phyloP scores from a whole-genome alignment of 441 rosid genomes.

The Adansonia rubrostipa region DNA sequence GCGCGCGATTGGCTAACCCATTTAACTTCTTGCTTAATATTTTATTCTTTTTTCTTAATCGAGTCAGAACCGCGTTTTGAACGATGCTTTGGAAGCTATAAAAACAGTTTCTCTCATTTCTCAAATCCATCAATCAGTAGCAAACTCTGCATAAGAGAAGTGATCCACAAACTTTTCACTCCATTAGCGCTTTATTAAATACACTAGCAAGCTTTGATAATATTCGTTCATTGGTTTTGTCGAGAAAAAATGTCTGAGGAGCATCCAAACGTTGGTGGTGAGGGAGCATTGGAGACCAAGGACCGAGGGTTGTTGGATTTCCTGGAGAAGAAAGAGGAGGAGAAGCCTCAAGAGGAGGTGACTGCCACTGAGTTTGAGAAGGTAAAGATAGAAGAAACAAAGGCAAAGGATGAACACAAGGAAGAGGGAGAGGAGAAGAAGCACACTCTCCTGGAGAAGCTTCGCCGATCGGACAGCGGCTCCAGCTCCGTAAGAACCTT shows the following conservation, averaged over 20 bases:
- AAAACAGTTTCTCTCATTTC: neutral
- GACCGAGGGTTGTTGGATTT: conserved; percentile 77
- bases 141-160: neutral
- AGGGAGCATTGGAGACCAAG: conserved; percentile 49
- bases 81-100: conserved; percentile 37
- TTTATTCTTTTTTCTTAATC: neutral
- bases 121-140: neutral
- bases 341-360: conserved; percentile 61
- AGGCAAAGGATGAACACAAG: conserved; percentile 18
- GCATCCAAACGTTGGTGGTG: conserved; percentile 30
- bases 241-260: conserved; percentile 43
- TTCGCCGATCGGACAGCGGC: conserved; percentile 72
- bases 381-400: conserved; percentile 49
- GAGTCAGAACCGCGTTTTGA: conserved; percentile 18
- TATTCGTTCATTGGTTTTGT: neutral
- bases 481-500: conserved; percentile 75
- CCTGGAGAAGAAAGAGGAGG: conserved; percentile 61
- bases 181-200: neutral
- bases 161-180: neutral
- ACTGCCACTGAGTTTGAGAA: conserved; percentile 60
- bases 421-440: conserved; percentile 51
- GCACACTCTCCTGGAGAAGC: conserved; percentile 55
- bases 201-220: neutral
- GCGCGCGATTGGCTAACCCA: neutral
- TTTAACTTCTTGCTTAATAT: neutral